Evolutionary conservation across 2,329 filamentous ascomycete species (phyloP).

Genomic region (Diaporthe destruens): DNA sequence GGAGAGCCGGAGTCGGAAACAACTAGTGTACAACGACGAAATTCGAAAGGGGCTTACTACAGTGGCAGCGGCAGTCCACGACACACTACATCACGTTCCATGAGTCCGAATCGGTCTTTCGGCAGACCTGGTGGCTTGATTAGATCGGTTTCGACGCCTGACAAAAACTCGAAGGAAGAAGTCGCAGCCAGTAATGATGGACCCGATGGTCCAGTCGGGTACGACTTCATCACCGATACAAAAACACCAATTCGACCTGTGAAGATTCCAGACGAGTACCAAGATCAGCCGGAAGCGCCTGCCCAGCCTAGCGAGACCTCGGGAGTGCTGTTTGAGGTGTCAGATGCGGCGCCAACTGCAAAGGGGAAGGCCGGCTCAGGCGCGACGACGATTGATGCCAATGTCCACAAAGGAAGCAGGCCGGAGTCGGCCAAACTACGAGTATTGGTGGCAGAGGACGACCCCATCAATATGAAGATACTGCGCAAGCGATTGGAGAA

Average conservation of each 20-base stretch:
- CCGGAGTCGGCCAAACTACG: constrained; percentile 59
- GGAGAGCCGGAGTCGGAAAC: constrained; percentile 53
- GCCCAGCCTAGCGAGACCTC: constrained; percentile 50
- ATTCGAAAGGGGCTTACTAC: constrained; percentile 37
- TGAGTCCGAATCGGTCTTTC: constrained; percentile 35
- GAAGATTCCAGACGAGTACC: constrained; percentile 62
- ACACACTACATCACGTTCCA: constrained; percentile 26
- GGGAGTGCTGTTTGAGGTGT: constrained; percentile 56
- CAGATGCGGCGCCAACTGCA: constrained; percentile 41
- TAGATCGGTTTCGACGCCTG: constrained; percentile 42
- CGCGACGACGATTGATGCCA: constrained; percentile 37
- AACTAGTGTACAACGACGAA: constrained; percentile 37
- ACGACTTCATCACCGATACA: constrained; percentile 56
- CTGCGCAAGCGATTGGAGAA: constrained; percentile 84
- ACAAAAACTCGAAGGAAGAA: constrained; percentile 5
- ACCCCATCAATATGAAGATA: constrained; percentile 87
- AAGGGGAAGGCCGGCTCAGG: constrained; percentile 25
- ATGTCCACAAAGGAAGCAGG: constrained; percentile 26
- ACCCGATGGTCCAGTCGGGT: constrained; percentile 50
- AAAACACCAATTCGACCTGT: constrained; percentile 62
- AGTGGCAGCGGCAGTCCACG: neutral
- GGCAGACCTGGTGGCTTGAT: constrained; percentile 20
- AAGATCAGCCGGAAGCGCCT: constrained; percentile 49
- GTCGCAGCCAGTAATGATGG: neutral
- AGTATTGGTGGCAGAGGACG: constrained; percentile 87